Conservation (phyloP, 163 green algal species). For the Scenedesmus sp. region DNA sequence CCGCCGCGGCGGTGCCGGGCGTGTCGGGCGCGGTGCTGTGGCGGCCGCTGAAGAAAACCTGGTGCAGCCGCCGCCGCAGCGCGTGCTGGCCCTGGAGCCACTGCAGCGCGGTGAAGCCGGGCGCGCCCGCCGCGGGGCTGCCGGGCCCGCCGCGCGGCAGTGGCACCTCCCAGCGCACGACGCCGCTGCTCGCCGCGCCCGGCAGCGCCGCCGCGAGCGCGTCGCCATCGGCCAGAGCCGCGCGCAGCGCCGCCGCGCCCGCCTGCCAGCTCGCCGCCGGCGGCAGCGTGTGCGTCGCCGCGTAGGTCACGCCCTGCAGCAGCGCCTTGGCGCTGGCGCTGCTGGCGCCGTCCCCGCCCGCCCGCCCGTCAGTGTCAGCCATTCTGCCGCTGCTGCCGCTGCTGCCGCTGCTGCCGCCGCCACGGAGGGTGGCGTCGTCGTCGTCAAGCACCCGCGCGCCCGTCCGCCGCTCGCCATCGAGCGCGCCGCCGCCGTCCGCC, state of each 20-base stretch:
- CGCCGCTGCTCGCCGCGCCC: slow-evolving; percentile 48
- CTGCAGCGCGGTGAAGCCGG: slow-evolving; percentile 43
- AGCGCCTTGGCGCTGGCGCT: not conserved
- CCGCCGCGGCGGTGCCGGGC: slow-evolving; percentile 57
- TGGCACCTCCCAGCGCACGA: slow-evolving; percentile 74
- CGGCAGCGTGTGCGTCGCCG: not conserved
- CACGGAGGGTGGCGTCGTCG: no score
- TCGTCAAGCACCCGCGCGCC: no score
- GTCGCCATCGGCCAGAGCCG: not conserved
- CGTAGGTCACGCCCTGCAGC: slow-evolving; percentile 41
- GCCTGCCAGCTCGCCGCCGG: slow-evolving; percentile 27
- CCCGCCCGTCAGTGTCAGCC: not conserved
- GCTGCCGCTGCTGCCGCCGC: slow-evolving; percentile 12
- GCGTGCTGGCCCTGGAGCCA: slow-evolving; percentile 64
- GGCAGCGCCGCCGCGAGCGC: not conserved
- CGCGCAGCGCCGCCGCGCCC: slow-evolving; percentile 18
- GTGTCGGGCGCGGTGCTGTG: slow-evolving; percentile 78
- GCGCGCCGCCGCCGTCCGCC: no score
- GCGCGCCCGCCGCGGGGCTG: slow-evolving; percentile 54
- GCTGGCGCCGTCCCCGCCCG: not conserved
- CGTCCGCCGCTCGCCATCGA: no score
- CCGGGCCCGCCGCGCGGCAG: slow-evolving; percentile 55
- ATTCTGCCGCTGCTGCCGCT: slow-evolving; percentile 8
- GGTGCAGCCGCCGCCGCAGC: slow-evolving; percentile 8
- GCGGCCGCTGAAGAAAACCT: slow-evolving; percentile 84